Base-by-base conservation (phyloP, 192 early-diverging fungal genomes). In the Ambispora gerdemannii region DNA sequence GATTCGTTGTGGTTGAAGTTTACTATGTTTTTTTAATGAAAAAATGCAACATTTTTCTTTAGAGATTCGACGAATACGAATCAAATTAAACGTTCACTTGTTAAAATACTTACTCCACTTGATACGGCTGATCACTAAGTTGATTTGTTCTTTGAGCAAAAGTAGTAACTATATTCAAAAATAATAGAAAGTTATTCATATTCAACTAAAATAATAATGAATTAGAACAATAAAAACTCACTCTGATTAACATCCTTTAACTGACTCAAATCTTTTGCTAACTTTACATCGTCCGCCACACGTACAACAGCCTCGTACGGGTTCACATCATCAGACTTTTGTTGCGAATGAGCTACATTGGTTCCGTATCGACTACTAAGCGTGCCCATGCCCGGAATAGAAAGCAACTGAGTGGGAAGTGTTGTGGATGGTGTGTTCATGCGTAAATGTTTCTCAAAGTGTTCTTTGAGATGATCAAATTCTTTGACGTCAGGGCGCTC, bases 1-100 rank as follows among this genome's bases (percentile, higher is more conserved):
- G 43, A 96, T 86, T 15, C 94, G 88, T 75, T 92, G 91, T 13
- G 96, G 96, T 52, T 85, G 81, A 6, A 91, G 72, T n/a, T 84
- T 74, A 13, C 84, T 85, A 19, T 47, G 65, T n/a, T n/a, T n/a
- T n/a, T n/a, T n/a, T n/a, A n/a, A n/a, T n/a, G n/a, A n/a, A n/a
- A n/a, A n/a, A n/a, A n/a, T n/a, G n/a, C n/a, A n/a, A n/a, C n/a
- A n/a, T n/a, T n/a, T n/a, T n/a, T n/a, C n/a, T n/a, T n/a, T n/a
- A n/a, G n/a, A n/a, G n/a, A n/a, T n/a, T n/a, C n/a, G n/a, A n/a
- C n/a, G n/a, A n/a, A n/a, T n/a, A n/a, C n/a, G n/a, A n/a, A n/a
- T n/a, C n/a, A n/a, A n/a, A n/a, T n/a, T n/a, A n/a, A n/a, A n/a
- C n/a, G n/a, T n/a, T n/a, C n/a, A n/a, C n/a, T n/a, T n/a, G n/a